Evolutionary conservation across 495 filamentous ascomycete genomes (phyloP).

Genomic region (Parmelia sp.): DNA sequence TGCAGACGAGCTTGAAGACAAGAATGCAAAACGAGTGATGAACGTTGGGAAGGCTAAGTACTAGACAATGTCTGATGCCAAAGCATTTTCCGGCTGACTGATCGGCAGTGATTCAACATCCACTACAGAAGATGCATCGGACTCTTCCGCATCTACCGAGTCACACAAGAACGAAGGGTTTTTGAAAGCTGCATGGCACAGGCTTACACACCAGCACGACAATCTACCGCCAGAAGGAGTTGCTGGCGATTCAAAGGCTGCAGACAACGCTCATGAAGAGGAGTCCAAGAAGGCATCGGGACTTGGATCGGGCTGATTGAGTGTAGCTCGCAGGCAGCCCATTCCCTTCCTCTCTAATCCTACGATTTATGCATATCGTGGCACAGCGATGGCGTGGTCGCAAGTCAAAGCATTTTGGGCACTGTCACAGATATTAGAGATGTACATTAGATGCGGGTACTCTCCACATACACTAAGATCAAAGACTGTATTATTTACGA

Average conservation of each 20-base stretch:
- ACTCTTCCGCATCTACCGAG: constrained; percentile 32
- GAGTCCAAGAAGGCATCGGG: constrained; percentile 55
- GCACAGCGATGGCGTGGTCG: constrained; percentile 38
- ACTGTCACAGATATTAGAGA: constrained; percentile 1
- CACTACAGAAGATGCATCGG: neutral
- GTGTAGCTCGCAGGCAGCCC: constrained; percentile 1
- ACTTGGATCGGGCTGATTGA: constrained; percentile 35
- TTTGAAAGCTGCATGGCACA: constrained; percentile 84
- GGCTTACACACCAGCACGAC: constrained; percentile 67
- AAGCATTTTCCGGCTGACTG: constrained; percentile 10
- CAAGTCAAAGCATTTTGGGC: neutral
- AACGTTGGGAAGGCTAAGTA: constrained; percentile 52
- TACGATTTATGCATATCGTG: constrained; percentile 28
- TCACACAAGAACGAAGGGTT: constrained; percentile 72
- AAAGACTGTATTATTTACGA: neutral
- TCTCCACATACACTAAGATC: constrained; percentile 5
- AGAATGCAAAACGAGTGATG: constrained; percentile 88
- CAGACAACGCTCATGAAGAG: constrained; percentile 40
- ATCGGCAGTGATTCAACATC: constrained; percentile 4
- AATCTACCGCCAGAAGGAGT: constrained; percentile 37
- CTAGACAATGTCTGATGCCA: neutral
- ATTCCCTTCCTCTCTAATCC: constrained; percentile 20
- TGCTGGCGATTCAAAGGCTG: constrained; percentile 28
- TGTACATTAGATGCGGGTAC: constrained; percentile 11
- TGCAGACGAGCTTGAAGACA: constrained; percentile 88